These are phyloP conservation scores for Fusarium solani-melongenae DNA, from an alignment of 2,329 filamentous ascomycete species.

Conservation along the genomic window DNA sequence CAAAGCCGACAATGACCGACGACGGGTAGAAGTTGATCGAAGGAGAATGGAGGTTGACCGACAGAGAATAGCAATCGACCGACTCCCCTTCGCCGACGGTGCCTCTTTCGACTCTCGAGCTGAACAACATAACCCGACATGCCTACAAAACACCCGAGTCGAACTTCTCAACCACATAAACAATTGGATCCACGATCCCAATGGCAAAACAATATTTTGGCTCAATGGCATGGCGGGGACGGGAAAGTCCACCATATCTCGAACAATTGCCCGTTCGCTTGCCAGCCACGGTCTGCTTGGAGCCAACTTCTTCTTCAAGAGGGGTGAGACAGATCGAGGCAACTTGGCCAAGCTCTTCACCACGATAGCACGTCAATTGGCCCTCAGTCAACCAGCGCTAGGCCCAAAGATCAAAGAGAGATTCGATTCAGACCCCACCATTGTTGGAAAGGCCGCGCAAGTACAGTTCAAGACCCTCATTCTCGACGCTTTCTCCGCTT, in stretches of 20 bases:
- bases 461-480: not conserved
- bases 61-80: not conserved
- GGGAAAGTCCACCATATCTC: not conserved
- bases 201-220: slow-evolving; percentile 2
- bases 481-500: not conserved
- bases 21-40: not conserved
- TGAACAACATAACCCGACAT: slow-evolving; percentile 48
- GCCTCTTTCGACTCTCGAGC: slow-evolving; percentile 50
- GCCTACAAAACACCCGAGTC: slow-evolving; percentile 45
- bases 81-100: slow-evolving; percentile 31
- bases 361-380: not conserved
- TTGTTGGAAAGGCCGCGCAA: not conserved
- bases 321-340: not conserved
- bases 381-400: not conserved
- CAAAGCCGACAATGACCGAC: not conserved
- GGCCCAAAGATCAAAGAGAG: not conserved
- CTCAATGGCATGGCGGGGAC: slow-evolving; percentile 1
- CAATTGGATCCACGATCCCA: not conserved
- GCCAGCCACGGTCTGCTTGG: not conserved
- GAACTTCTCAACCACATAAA: slow-evolving; percentile 43
- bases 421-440: not conserved
- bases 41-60: not conserved
- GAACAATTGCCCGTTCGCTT: not conserved
- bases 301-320: not conserved
- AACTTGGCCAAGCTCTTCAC: not conserved